Evolutionary conservation across 2,329 filamentous ascomycete genomes (phyloP), one percentile per base, ranked within the genome.

Genomic region (Stachybotrys elegans): DNA sequence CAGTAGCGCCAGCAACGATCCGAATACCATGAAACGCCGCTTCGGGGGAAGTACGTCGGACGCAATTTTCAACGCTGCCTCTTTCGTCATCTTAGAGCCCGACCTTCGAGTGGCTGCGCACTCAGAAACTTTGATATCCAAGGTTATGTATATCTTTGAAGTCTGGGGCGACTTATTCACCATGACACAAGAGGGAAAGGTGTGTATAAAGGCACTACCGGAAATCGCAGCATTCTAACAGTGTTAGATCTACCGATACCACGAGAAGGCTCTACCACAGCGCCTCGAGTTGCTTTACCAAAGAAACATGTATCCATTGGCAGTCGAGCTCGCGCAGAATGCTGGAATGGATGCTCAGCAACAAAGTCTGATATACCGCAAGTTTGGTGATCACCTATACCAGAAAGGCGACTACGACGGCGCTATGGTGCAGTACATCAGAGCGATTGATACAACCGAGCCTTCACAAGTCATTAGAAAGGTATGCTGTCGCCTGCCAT

Each of bases 401-500:
- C 88, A 94, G 52, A 95, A 95, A 58, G 89, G 87, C 5, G 91
- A 96, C 59, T 98, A 92, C 58, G 93, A 98, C 59, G 93, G 88
- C 6, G 91, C 94, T n/a, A 98, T 98, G 94, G 86, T 94, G 56
- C 93, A 97, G 63, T 98, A 98, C 60, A 82, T 98, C 49, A 86
- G 89, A 54, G 92, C 94, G 0, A 96, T 98, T 47, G 91, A 96
- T 59, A 93, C 88, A 47, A 97, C 92, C 0, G 92, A 97, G 57
- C 92, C 92, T 6, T 96, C 92, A 2, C 92, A 96, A 59, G 89
- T 97, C 38, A 96, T 97, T 57, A 80, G 92, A 55, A 96, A 95
- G 71, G 86, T 87, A 59, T 42, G 55, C 16, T 9, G 13, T 5
- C 12, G 13, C 1, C 2, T 5, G 5, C 6, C 6, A 3, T 9